These are phyloP conservation scores for Chlorella sp. DNA, from an alignment of 139 green algal species.

Conservation along the genomic window DNA sequence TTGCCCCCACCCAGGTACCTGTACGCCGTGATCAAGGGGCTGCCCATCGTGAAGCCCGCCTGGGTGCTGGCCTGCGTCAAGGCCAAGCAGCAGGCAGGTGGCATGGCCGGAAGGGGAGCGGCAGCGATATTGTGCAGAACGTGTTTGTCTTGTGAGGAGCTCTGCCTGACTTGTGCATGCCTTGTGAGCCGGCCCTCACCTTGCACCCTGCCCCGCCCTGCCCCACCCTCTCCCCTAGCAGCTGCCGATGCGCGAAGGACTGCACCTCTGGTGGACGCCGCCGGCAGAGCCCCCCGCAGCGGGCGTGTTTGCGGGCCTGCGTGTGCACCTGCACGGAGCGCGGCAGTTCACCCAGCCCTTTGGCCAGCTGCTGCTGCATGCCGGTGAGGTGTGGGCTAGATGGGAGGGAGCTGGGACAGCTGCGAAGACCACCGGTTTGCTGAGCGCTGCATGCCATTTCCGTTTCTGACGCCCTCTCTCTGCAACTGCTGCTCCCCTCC, in stretches of 20 bases:
- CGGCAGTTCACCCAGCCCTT: neutral
- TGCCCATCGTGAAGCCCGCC: conserved; percentile 11
- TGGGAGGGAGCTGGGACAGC: too few species aligned
- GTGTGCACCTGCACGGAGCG: neutral
- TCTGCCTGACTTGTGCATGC: too few species aligned
- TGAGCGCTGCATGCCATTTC: too few species aligned
- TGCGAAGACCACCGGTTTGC: too few species aligned
- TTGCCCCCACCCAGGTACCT: neutral
- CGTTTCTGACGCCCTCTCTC: too few species aligned
- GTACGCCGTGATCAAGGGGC: conserved; percentile 9
- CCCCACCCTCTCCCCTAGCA: neutral
- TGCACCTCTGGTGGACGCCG: neutral
- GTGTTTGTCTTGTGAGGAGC: too few species aligned
- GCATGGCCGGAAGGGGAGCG: too few species aligned
- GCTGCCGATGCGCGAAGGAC: neutral
- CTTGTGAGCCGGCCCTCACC: too few species aligned
- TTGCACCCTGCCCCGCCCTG: neutral
- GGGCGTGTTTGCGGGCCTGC: conserved; percentile 18
- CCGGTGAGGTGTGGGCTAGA: neutral
- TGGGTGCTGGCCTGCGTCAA: conserved; percentile 22
- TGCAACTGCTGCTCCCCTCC: neutral
- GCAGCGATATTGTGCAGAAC: too few species aligned
- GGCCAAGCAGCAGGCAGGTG: conserved; percentile 4
- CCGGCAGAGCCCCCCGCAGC: neutral
- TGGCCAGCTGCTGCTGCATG: conserved; percentile 5